Conservation (phyloP, 2,329 filamentous ascomycete genomes). For the Trichoderma sp. region DNA sequence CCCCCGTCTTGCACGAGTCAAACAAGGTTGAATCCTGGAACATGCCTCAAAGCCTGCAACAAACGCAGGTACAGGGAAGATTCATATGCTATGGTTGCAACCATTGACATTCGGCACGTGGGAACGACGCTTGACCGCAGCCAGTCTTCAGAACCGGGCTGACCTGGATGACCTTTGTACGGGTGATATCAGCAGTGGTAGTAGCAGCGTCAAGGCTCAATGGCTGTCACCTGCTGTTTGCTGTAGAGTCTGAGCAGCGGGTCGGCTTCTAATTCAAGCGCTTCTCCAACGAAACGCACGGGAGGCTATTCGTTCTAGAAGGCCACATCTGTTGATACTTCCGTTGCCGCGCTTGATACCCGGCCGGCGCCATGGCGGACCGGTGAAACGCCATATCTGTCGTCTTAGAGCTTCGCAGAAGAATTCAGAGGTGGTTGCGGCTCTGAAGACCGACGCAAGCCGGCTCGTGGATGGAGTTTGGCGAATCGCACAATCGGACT, state of each 20-base stretch:
- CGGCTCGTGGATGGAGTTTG: not conserved
- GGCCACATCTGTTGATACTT: not conserved
- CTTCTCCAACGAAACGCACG: conserved; percentile 2
- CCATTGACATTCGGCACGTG: not conserved
- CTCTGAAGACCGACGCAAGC: conserved; percentile 12
- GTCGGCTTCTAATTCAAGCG: not conserved
- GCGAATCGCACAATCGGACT: not conserved
- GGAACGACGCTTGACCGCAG: not conserved
- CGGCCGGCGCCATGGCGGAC: not conserved
- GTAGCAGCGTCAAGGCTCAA: not conserved
- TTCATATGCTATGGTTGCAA: not conserved
- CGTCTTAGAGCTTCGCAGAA: not conserved
- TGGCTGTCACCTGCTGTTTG: not conserved
- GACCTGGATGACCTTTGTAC: not conserved
- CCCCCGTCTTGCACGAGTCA: not conserved
- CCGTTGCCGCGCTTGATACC: conserved; percentile 5
- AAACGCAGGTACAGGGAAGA: conserved; percentile 9
- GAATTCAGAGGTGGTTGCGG: conserved; percentile 7
- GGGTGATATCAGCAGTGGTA: no score
- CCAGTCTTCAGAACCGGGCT: not conserved
- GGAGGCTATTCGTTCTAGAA: not conserved
- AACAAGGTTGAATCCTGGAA: not conserved
- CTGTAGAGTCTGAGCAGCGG: not conserved
- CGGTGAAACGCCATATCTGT: not conserved
- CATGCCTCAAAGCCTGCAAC: not conserved